Percentiles rank a stretch among this genome's conserved stretches.
Conservation (phyloP, 805 yeast species). For the Geotrichum ghanense region DNA sequence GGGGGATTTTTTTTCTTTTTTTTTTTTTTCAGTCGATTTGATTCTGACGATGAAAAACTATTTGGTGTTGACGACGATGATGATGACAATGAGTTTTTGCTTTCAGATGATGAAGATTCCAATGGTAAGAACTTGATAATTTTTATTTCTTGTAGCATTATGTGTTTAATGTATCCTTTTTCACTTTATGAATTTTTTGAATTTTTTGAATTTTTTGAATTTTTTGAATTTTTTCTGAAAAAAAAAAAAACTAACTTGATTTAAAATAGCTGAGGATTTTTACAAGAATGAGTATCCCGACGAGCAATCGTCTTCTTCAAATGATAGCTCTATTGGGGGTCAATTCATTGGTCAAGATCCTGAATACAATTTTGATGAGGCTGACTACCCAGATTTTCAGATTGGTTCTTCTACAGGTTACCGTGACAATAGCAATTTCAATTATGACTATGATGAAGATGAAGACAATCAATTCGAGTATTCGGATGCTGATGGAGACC, state of each 20-base stretch:
- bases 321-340: no score
- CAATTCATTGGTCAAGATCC: no score
- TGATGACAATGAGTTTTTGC: not conserved
- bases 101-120: constrained; percentile 26
- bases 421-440: constrained; percentile 6
- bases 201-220: no score
- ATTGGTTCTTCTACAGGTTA: not conserved
- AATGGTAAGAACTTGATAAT: constrained; percentile 11
- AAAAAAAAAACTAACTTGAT: not conserved
- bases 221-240: constrained; percentile 2
- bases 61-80: constrained; percentile 1
- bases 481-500: constrained; percentile 4
- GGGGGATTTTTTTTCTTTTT: no score
- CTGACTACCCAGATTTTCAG: no score
- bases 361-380: no score
- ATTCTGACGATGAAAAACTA: constrained; percentile 8
- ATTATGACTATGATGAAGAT: constrained; percentile 28
- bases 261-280: constrained; percentile 62
- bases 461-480: constrained; percentile 16
- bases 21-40: not conserved
- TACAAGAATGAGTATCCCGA: constrained; percentile 92
- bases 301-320: constrained; percentile 54
- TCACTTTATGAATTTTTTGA: constrained; percentile 28
- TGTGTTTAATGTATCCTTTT: constrained; percentile 23
- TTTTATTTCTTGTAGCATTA: no score